Evolutionary conservation across 2,329 filamentous ascomycete species (phyloP).

Genomic region (Phialemonium atrogriseum): DNA sequence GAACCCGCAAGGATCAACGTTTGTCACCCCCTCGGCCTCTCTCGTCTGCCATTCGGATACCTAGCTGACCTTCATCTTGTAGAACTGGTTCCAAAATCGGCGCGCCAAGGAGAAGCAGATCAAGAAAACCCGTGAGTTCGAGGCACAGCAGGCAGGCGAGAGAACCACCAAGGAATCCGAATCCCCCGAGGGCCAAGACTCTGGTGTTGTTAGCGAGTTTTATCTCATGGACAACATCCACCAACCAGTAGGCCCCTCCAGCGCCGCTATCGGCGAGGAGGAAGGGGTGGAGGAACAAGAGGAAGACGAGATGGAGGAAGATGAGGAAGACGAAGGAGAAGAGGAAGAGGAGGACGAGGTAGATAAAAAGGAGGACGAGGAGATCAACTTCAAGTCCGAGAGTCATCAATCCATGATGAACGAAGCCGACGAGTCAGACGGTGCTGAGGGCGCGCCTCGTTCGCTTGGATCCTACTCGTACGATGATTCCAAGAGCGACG

Average conservation of each 20-base stretch:
- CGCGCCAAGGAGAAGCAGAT: slow-evolving; percentile 59
- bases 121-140: slow-evolving; percentile 43
- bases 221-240: slow-evolving; percentile 21
- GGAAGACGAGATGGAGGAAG: slow-evolving; percentile 3
- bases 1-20: slow-evolving; percentile 58
- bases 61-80: slow-evolving; percentile 9
- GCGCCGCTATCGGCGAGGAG: slow-evolving; percentile 21
- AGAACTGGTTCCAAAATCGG: slow-evolving; percentile 66
- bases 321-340: slow-evolving; percentile 5
- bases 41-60: not conserved
- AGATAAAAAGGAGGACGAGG: too few relatives aligned
- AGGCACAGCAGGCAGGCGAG: slow-evolving; percentile 33
- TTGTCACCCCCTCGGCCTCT: too few relatives aligned
- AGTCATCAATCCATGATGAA: too few relatives aligned
- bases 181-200: slow-evolving; percentile 19
- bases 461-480: too few relatives aligned
- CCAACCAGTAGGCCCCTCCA: slow-evolving; percentile 26
- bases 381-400: too few relatives aligned
- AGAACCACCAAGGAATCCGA: slow-evolving; percentile 25
- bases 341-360: too few relatives aligned
- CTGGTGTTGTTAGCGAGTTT: slow-evolving; percentile 20
- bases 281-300: slow-evolving; percentile 4
- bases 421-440: too few relatives aligned
- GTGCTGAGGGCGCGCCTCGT: too few relatives aligned
- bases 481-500: too few relatives aligned